Percentiles rank a stretch among this genome's conserved stretches.
Conservation (phyloP, 2,329 filamentous ascomycete genomes). For the Sordariomycetes sp. region DNA sequence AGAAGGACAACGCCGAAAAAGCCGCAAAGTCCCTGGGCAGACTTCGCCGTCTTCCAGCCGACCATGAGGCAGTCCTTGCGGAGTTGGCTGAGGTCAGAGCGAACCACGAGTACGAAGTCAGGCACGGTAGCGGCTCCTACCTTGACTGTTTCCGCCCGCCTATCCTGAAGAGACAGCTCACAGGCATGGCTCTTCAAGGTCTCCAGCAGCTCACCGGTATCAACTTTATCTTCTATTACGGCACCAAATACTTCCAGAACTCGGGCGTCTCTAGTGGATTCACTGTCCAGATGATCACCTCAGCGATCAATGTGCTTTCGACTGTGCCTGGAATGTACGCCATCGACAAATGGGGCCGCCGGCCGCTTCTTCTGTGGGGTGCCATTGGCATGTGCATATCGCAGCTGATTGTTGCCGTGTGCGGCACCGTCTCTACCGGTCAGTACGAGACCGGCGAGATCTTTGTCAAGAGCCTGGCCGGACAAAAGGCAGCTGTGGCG, state of each 20-base stretch:
- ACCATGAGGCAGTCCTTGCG: constrained; percentile 3
- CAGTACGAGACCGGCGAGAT: constrained; percentile 38
- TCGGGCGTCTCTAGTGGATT: constrained; percentile 26
- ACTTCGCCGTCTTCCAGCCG: constrained; percentile 4
- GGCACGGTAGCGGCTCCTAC: constrained; percentile 20
- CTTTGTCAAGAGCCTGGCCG: constrained; percentile 38
- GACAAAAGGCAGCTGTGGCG: constrained; percentile 46
- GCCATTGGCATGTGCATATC: constrained; percentile 50
- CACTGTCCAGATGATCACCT: constrained; percentile 27
- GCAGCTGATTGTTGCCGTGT: constrained; percentile 51
- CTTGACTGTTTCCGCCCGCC: constrained; percentile 38
- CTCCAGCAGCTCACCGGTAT: constrained; percentile 20
- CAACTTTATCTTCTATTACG: constrained; percentile 24
- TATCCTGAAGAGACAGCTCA: constrained; percentile 3
- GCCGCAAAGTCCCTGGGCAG: constrained; percentile 32
- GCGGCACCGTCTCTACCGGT: constrained; percentile 45
- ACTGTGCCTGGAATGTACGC: constrained; percentile 27
- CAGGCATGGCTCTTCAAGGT: constrained; percentile 50
- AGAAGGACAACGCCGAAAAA: constrained; percentile 40
- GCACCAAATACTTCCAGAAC: constrained; percentile 29
- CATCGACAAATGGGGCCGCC: constrained; percentile 31
- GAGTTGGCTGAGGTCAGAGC: constrained; percentile 42
- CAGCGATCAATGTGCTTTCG: constrained; percentile 25
- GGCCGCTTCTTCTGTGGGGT: constrained; percentile 56
- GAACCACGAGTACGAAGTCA: constrained; percentile 52